These are phyloP conservation scores for Triangularia setosa DNA, from an alignment of 2,329 filamentous ascomycete species.

Conservation along the genomic window DNA sequence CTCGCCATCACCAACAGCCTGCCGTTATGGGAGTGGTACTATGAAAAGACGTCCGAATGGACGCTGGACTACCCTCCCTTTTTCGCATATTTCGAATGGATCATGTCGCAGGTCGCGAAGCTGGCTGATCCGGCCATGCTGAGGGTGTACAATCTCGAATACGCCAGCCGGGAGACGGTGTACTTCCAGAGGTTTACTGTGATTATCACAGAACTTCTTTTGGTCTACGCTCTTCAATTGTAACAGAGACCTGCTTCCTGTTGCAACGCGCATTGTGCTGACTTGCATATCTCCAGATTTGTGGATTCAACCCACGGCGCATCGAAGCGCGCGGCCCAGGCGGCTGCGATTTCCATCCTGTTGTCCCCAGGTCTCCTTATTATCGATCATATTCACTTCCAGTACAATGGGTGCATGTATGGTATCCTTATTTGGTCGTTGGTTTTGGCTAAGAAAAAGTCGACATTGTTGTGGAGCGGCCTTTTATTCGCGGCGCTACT, in stretches of 20 bases:
- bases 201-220: conserved; percentile 75
- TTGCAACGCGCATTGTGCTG: neutral
- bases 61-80: conserved; percentile 98
- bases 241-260: conserved; percentile 33
- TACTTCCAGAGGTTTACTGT: conserved; percentile 93
- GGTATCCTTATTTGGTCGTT: conserved; percentile 84
- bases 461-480: conserved; percentile 72
- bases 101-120: conserved; percentile 74
- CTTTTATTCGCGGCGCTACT: conserved; percentile 79
- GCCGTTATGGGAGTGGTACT: conserved; percentile 87
- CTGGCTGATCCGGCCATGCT: conserved; percentile 80
- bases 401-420: conserved; percentile 98
- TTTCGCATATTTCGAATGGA: conserved; percentile 96
- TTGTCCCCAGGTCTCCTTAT: conserved; percentile 91
- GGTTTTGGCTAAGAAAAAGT: conserved; percentile 71
- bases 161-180: conserved; percentile 89
- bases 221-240: conserved; percentile 78
- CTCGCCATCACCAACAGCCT: conserved; percentile 91
- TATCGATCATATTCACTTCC: conserved; percentile 98
- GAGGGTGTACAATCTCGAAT: conserved; percentile 71
- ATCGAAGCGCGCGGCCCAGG: conserved; percentile 75
- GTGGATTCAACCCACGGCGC: conserved; percentile 64
- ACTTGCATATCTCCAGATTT: conserved; percentile 52
- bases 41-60: conserved; percentile 98
- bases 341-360: conserved; percentile 81